Base-by-base conservation (phyloP, 2,329 filamentous ascomycete species). In the Colletotrichum ledebouriae region DNA sequence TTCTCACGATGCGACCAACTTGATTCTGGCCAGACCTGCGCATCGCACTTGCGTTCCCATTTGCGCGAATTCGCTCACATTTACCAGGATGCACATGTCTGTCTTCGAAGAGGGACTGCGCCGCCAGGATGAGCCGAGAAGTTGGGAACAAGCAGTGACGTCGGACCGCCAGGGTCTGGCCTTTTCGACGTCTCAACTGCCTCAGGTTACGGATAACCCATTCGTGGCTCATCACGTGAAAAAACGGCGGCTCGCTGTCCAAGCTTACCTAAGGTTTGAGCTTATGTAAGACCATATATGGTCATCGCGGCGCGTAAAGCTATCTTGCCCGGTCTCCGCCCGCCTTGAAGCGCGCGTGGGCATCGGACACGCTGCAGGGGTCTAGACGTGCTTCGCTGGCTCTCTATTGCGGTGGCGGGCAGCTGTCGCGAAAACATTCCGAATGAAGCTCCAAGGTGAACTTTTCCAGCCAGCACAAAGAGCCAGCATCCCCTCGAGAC, bases 371-470 rank as follows among this genome's bases (percentile, higher is more conserved):
- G 55, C 46, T 56, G 47, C 42, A 50, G 50, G 66, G 66, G 62
- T 65, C 62, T 39, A 17, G 17, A 17, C 17, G 62, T 59, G 62
- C 62, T 37, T 50, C 37, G 15, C n/a, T 39, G 34, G 47, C 47
- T 15, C 46, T 53, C 49, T 12, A 63, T 44, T 34, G 29, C 52
- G 53, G 34, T 58, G 55, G 65, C 65, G 61, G 55, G 55, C 53
- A 62, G 55, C 56, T 44, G 67, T 69, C 67, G 67, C 57, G 67
- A 69, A 69, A 69, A 69, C 67, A 69, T 68, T 63, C 56, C 63
- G 41, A 34, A 44, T 34, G 44, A 62, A 50, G 62, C 56, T 65
- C 34, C 33, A 29, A 46, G 56, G 33, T 59, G 33, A 67, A 53
- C 57, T 37, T 46, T 63, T 55, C 61, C 37, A 62, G 52, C 33